Evolutionary conservation across 75 land plant genomes (phyloP).

Genomic region (Chamaecyparis obtusa): DNA sequence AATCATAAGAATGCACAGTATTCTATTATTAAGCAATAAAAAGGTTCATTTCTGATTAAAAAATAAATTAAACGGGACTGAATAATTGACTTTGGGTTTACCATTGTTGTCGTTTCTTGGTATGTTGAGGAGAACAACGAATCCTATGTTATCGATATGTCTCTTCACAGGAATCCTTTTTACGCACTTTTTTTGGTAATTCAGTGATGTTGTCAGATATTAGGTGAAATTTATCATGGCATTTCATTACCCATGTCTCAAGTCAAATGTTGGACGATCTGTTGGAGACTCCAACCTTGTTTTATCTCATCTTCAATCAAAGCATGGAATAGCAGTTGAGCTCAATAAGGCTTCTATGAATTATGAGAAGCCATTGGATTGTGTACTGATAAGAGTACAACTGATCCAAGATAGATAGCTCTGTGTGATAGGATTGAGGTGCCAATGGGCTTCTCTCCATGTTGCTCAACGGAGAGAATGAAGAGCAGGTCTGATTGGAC

Average conservation of each 20-base stretch:
- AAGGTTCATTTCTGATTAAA: no score
- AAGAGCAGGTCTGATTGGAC: not conserved
- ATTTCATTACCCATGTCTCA: not conserved
- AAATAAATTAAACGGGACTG: no score
- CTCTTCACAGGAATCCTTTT: not conserved
- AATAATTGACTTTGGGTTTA: not conserved
- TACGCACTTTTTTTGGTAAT: not conserved
- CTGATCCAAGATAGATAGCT: no score
- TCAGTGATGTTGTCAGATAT: no score
- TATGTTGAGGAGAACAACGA: not conserved
- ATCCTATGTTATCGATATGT: not conserved
- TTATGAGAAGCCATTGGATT: not conserved
- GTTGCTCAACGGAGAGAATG: not conserved
- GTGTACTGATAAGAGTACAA: not conserved
- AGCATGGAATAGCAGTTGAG: not conserved
- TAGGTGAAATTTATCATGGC: not conserved
- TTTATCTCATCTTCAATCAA: not conserved
- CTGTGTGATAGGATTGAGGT: not conserved
- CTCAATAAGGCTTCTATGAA: not conserved
- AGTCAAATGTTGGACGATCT: not conserved
- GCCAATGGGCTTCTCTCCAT: not conserved
- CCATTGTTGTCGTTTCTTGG: not conserved
- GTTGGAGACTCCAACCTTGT: not conserved
- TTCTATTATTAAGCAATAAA: no score
- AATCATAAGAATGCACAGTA: no score